phyloP scores from a whole-genome alignment of 331 rosid species.

The Quercus phellos region DNA sequence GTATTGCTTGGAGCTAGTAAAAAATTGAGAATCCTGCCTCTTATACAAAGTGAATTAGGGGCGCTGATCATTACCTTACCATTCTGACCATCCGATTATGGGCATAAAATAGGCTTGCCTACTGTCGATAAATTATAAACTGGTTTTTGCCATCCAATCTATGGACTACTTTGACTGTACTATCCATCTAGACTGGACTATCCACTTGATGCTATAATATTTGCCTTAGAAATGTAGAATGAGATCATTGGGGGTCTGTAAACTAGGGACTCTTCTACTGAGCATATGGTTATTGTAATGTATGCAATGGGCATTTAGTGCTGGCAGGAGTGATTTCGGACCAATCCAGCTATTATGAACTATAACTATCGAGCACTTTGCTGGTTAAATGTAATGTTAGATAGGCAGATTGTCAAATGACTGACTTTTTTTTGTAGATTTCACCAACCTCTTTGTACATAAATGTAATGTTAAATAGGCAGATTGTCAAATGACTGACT shows the following conservation, averaged over 20 bases:
- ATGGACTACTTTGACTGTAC: background rate
- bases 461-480: background rate
- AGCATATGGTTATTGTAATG: background rate
- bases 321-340: background rate
- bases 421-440: background rate
- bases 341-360: background rate
- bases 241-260: background rate
- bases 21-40: background rate
- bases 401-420: background rate
- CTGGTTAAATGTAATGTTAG: background rate
- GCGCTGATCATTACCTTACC: background rate
- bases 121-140: background rate
- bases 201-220: background rate
- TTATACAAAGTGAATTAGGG: background rate
- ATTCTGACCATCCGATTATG: background rate
- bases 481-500: background rate
- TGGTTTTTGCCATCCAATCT: background rate
- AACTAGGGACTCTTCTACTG: background rate
- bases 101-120: background rate
- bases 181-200: background rate
- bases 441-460: background rate
- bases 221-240: background rate
- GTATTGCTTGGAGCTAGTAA: background rate
- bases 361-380: background rate
- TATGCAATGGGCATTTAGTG: background rate